These are phyloP conservation scores for Salix brachista DNA, from an alignment of 345 rosid species.

Conservation along the genomic window DNA sequence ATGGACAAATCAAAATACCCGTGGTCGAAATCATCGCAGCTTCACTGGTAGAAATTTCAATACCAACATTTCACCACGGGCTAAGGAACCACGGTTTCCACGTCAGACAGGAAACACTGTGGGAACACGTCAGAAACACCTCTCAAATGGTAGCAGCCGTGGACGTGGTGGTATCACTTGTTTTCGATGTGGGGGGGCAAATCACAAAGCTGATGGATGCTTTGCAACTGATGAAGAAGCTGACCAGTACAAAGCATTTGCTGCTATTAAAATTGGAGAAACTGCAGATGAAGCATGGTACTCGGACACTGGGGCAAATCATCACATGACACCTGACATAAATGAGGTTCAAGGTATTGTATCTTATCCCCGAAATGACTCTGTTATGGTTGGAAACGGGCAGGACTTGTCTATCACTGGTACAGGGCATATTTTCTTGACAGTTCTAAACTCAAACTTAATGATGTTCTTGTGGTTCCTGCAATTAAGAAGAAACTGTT, in stretches of 20 bases:
- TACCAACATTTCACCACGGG: not conserved
- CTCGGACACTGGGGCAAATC: not conserved
- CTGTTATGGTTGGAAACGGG: not conserved
- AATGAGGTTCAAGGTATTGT: not conserved
- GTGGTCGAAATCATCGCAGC: not conserved
- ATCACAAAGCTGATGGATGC: too few species aligned
- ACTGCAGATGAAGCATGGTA: not conserved
- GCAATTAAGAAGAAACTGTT: not conserved
- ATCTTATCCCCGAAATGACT: not conserved
- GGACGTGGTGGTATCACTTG: not conserved
- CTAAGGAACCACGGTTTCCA: not conserved
- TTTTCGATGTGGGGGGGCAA: too few species aligned
- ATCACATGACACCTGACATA: not conserved
- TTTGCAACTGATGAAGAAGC: not conserved
- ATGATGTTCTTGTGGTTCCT: not conserved
- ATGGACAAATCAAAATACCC: not conserved
- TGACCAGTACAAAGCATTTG: not conserved
- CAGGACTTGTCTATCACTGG: not conserved
- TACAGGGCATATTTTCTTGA: not conserved
- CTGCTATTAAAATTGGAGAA: not conserved
- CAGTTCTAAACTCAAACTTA: not conserved
- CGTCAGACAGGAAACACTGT: not conserved
- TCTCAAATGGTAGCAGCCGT: too few species aligned
- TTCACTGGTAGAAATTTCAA: not conserved
- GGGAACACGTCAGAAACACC: too few species aligned